Base-by-base conservation (phyloP, 2,329 filamentous ascomycete genomes). In the Knoxdaviesia capensis region DNA sequence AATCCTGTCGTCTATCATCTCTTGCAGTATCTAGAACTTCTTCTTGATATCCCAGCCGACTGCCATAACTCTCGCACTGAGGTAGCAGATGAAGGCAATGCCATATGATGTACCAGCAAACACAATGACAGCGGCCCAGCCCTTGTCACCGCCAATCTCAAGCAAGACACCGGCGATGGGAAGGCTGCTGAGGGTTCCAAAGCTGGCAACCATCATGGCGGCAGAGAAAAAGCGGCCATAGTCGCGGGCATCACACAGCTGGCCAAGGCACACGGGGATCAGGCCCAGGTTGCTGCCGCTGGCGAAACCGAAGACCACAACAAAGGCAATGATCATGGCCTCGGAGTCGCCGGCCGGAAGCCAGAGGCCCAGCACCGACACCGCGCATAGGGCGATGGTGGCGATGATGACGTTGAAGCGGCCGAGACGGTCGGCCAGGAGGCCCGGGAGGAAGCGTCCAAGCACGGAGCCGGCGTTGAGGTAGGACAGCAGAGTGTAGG, bases 391-490 rank as follows among this genome's bases (percentile, higher is more conserved):
- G 1, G 66, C 57, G 30, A 85, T 70, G 0, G 79, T 78, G 11
- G 74, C 56, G 39, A 88, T 71, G 59, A 90, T 80, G 41, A 77
- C 72, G 53, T 94, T 93, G 62, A 84, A 92, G 4, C 84, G 73
- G 1, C 86, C 86, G 4, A 85, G 55, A 40, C 67, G 71, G 54
- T 94, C 86, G 0, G 84, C 79, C 6, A 85, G 60, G 46, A 81
- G 68, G 0, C 85, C 84, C 0, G 85, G 83, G 0, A 86, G 63
- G 58, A 75, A 80, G 28, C 86, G 73, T 3, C 86, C 86, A 6
- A 90, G 61, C 41, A 80, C 75, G 0, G 78, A 84, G 7, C 80
- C 82, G 1, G 74, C 82, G 53, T 90, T 92, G 51, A 93, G 68
- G 44, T 90, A 71, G 1, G 84, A 75, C n/a, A 92, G 66, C 31